These are phyloP conservation scores for Penicillium thymicola DNA, from an alignment of 2,329 filamentous ascomycete species.

Conservation along the genomic window DNA sequence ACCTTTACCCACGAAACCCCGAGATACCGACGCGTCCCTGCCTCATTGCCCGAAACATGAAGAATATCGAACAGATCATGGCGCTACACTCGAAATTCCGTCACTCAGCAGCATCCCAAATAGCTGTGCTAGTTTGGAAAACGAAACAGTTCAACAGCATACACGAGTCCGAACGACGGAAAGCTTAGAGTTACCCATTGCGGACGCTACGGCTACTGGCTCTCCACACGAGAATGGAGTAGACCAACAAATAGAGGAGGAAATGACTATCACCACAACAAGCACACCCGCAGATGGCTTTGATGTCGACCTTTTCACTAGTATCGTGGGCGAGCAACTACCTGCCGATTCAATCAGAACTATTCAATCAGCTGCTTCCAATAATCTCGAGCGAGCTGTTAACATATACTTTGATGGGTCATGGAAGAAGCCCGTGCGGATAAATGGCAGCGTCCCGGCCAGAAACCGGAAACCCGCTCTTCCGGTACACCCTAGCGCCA, in stretches of 20 bases:
- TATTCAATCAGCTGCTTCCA: constrained; percentile 50
- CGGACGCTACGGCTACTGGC: not conserved
- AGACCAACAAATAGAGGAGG: not conserved
- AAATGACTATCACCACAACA: not conserved
- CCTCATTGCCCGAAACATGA: constrained; percentile 3
- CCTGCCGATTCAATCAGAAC: constrained; percentile 44
- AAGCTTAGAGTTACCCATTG: not conserved
- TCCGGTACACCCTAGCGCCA: constrained; percentile 1
- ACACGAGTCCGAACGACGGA: not conserved
- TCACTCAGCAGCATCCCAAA: not conserved
- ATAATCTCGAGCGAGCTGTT: constrained; percentile 58
- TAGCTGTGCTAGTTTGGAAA: not conserved
- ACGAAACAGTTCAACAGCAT: not conserved
- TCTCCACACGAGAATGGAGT: not conserved
- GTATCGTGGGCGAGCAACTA: constrained; percentile 56
- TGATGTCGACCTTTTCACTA: constrained; percentile 54
- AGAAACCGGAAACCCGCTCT: constrained; percentile 6
- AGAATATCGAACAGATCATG: not conserved
- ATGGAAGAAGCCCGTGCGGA: constrained; percentile 46
- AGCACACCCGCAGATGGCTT: constrained; percentile 41
- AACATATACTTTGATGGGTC: constrained; percentile 65
- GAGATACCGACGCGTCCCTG: constrained; percentile 19
- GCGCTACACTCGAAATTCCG: not conserved
- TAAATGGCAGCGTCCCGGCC: constrained; percentile 7
- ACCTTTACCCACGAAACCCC: constrained; percentile 18